Evolutionary conservation across 331 rosid species (phyloP).

Genomic region (Quercus phellos): DNA sequence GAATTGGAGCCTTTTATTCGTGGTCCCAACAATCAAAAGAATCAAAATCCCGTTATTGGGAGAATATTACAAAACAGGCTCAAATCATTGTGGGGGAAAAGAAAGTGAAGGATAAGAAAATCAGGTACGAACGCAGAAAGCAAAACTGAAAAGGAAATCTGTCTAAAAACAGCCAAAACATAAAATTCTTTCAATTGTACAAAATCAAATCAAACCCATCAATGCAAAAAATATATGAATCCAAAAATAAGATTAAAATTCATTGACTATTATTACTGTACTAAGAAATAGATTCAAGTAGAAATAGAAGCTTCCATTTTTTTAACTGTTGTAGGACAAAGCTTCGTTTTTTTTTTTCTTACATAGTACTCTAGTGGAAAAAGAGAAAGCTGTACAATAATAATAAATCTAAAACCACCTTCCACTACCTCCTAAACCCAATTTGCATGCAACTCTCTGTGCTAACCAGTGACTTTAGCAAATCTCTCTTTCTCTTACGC

Average conservation of each 20-base stretch:
- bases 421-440: neutral
- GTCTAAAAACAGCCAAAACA: slow-evolving; percentile 21
- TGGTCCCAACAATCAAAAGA: slow-evolving; percentile 37
- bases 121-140: neutral
- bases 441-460: slow-evolving; percentile 30
- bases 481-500: slow-evolving; percentile 5
- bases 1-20: neutral
- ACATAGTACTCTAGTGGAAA: neutral
- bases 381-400: slow-evolving; percentile 35
- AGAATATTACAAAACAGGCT: slow-evolving; percentile 31
- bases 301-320: neutral
- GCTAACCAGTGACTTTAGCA: slow-evolving; percentile 39
- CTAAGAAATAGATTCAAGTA: too few relatives aligned
- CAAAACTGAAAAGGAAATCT: slow-evolving; percentile 26
- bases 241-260: neutral
- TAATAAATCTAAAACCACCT: slow-evolving; percentile 14
- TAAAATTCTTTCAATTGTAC: slow-evolving; percentile 19
- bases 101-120: slow-evolving; percentile 1
- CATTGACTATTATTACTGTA: too few relatives aligned
- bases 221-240: neutral
- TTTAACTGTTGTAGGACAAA: neutral
- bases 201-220: neutral
- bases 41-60: slow-evolving; percentile 33
- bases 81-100: neutral
- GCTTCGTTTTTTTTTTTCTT: neutral